Evolutionary conservation across 345 rosid genomes (phyloP).

Genomic region (Erodium maritimum): DNA sequence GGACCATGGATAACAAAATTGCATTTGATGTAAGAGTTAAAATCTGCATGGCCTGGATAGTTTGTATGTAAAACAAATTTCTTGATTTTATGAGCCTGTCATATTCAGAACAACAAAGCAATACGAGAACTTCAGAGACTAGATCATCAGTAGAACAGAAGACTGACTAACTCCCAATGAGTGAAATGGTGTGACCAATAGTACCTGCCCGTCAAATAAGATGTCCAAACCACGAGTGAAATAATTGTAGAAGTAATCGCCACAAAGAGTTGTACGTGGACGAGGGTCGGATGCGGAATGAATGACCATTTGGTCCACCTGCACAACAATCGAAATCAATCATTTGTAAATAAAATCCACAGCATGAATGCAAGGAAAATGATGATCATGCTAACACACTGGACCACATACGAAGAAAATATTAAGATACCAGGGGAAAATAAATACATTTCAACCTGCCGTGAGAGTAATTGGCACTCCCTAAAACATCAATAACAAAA

Average conservation of each 20-base stretch:
- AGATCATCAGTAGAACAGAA: conserved; percentile 1
- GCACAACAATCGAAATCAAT: conserved; percentile 15
- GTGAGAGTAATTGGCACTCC: too few species aligned
- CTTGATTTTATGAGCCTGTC: conserved; percentile 84
- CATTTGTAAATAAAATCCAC: background rate
- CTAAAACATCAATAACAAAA: too few species aligned
- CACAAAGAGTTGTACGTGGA: conserved; percentile 77
- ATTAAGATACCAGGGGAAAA: background rate
- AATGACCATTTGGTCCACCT: conserved; percentile 98
- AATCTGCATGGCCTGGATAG: conserved; percentile 97
- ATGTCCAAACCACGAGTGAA: conserved; percentile 93
- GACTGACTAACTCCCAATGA: background rate
- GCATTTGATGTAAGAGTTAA: conserved; percentile 91
- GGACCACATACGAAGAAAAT: background rate
- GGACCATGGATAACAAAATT: conserved; percentile 64
- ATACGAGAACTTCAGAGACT: conserved; percentile 6
- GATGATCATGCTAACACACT: background rate
- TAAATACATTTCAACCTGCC: too few species aligned
- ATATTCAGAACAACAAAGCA: conserved; percentile 10
- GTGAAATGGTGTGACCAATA: background rate
- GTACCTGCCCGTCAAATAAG: conserved; percentile 92
- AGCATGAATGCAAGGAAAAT: background rate
- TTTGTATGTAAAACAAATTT: conserved; percentile 93
- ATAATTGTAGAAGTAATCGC: conserved; percentile 92
- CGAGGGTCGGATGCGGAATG: conserved; percentile 85